Percentiles rank a stretch among this genome's conserved stretches.
Conservation (phyloP, 2,329 filamentous ascomycete genomes). For the Penicillium oxalicum region DNA sequence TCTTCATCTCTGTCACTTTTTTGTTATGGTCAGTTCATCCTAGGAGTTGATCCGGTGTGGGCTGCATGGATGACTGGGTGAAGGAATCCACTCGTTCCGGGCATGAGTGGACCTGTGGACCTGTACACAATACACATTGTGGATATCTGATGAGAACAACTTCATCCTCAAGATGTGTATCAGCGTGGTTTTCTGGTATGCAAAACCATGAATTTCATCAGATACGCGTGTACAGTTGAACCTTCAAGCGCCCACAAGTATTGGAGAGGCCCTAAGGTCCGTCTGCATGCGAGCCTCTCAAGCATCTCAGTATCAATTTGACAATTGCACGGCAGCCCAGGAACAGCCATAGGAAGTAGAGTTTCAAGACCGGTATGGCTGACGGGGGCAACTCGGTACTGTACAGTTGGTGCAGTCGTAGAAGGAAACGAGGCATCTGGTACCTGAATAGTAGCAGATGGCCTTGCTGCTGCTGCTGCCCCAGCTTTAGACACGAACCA, state of each 20-base stretch:
- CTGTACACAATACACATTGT: slow-evolving; percentile 1
- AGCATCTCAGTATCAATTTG: no score
- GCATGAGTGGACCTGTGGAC: slow-evolving; percentile 7
- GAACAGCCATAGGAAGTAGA: no score
- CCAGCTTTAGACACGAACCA: not conserved
- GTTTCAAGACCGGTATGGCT: no score
- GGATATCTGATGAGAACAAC: not conserved
- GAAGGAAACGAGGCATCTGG: not conserved
- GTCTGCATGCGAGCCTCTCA: no score
- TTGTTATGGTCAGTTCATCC: no score
- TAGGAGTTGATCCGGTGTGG: no score
- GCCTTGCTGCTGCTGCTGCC: not conserved
- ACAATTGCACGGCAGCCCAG: no score
- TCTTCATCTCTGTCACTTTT: no score
- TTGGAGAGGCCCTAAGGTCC: no score
- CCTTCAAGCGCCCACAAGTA: no score
- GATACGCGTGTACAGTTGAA: slow-evolving; percentile 6
- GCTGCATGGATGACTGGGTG: not conserved
- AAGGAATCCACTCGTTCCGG: slow-evolving; percentile 14
- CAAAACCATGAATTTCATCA: slow-evolving; percentile 11
- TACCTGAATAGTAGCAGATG: not conserved
- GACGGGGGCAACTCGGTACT: no score
- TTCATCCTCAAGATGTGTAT: slow-evolving; percentile 12
- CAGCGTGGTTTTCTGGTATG: slow-evolving; percentile 8
- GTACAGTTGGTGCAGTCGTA: no score